These are phyloP conservation scores for Rusavskia elegans DNA, from an alignment of 495 filamentous ascomycete species.

Conservation along the genomic window DNA sequence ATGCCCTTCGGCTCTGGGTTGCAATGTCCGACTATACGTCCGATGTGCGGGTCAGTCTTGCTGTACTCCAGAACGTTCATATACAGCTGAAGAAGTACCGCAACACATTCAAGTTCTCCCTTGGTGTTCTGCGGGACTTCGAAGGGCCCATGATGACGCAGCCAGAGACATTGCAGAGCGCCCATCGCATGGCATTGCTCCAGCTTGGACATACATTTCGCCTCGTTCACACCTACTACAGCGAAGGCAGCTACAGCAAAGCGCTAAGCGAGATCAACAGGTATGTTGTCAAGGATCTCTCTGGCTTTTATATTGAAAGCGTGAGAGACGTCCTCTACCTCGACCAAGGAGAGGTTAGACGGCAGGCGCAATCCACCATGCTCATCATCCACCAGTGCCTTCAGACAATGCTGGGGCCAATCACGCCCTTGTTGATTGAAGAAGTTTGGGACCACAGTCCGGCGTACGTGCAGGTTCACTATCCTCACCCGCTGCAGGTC, in stretches of 20 bases:
- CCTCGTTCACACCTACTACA: conserved; percentile 43
- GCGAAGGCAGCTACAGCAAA: conserved; percentile 69
- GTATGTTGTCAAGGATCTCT: conserved; percentile 70
- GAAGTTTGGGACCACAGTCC: conserved; percentile 76
- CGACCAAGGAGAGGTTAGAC: conserved; percentile 18
- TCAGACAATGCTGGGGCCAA: conserved; percentile 59
- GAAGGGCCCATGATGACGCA: conserved; percentile 16
- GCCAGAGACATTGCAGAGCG: conserved; percentile 29
- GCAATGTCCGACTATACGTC: conserved; percentile 81
- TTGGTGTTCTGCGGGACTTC: conserved; percentile 62
- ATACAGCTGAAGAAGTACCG: conserved; percentile 44
- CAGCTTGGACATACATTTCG: conserved; percentile 49
- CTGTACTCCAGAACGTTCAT: too few relatives aligned
- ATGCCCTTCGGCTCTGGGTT: conserved; percentile 84
- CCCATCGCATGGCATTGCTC: conserved; percentile 61
- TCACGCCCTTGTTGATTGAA: conserved; percentile 72
- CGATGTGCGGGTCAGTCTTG: conserved; percentile 49
- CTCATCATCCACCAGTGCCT: conserved; percentile 54
- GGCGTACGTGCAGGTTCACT: conserved; percentile 36
- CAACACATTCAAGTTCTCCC: conserved; percentile 70
- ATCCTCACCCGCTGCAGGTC: conserved; percentile 28
- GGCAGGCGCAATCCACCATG: conserved; percentile 48
- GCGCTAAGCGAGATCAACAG: conserved; percentile 53
- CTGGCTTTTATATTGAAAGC: conserved; percentile 83
- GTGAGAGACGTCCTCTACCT: conserved; percentile 86